Evolutionary conservation across 345 rosid genomes (phyloP).

Genomic region (Stellera chamaejasme): DNA sequence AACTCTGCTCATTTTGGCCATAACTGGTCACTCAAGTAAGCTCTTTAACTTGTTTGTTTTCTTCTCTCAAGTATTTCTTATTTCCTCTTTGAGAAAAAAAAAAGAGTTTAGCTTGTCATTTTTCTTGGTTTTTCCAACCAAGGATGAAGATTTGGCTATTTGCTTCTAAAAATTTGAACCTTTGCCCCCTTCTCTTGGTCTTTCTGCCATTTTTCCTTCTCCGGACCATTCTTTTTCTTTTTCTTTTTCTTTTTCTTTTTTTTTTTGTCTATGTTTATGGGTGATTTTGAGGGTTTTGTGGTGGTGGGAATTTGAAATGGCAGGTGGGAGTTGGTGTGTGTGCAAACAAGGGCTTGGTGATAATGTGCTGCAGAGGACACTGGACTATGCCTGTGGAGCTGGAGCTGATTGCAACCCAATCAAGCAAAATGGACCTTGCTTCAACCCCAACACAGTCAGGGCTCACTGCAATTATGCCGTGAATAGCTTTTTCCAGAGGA

Average conservation of each 20-base stretch:
- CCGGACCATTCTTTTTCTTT: not conserved
- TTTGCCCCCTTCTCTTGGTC: not conserved
- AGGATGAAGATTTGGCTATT: not conserved
- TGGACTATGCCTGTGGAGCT: constrained; percentile 94
- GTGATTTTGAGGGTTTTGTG: too few relatives aligned
- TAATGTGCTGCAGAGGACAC: constrained; percentile 50
- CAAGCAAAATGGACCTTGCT: constrained; percentile 55
- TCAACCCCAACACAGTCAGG: constrained; percentile 60
- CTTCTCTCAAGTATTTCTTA: not conserved
- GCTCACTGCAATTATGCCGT: constrained; percentile 84
- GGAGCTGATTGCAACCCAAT: constrained; percentile 86
- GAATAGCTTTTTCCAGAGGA: constrained; percentile 83
- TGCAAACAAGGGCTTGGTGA: constrained; percentile 62
- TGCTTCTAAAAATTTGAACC: not conserved
- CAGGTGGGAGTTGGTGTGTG: constrained; percentile 75
- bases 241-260: too few relatives aligned
- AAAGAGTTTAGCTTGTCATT: not conserved
- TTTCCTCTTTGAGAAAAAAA: too few relatives aligned
- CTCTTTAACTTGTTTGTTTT: not conserved
- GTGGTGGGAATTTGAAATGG: too few relatives aligned
- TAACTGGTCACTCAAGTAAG: constrained; percentile 47
- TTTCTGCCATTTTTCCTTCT: not conserved
- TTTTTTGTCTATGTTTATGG: too few relatives aligned
- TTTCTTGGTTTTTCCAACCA: not conserved
- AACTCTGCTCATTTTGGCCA: constrained; percentile 38